These are phyloP conservation scores for Fusarium citri DNA, from an alignment of 2,329 filamentous ascomycete genomes.

Conservation along the genomic window DNA sequence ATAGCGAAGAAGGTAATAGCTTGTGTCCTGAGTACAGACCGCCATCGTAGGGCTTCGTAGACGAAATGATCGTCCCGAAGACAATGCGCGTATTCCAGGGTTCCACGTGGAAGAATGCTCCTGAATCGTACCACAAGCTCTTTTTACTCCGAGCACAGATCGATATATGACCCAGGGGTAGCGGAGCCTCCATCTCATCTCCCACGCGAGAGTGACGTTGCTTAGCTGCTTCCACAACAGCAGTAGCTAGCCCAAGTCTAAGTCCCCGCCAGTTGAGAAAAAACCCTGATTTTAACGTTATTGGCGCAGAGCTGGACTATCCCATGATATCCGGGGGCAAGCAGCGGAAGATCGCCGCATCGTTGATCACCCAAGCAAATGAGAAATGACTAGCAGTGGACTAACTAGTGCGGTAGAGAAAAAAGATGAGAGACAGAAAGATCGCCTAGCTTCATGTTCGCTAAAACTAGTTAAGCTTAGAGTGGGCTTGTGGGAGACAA, in stretches of 20 bases:
- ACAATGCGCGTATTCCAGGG: neutral
- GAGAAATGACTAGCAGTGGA: neutral
- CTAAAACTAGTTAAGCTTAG: neutral
- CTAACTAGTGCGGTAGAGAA: neutral
- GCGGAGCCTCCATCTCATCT: constrained; percentile 4
- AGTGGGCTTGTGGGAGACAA: neutral
- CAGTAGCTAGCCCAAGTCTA: neutral
- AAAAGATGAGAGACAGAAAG: neutral
- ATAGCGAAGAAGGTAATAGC: neutral
- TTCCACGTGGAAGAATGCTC: constrained; percentile 14
- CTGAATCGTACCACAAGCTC: neutral
- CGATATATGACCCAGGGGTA: neutral
- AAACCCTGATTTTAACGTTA: neutral
- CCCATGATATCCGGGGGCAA: neutral
- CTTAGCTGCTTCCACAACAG: neutral
- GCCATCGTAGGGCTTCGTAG: neutral
- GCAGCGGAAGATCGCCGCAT: constrained; percentile 2
- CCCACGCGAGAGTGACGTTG: constrained; percentile 9
- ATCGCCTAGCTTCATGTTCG: neutral
- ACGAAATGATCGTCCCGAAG: neutral
- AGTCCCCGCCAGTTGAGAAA: neutral
- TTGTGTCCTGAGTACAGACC: neutral
- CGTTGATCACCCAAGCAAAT: neutral
- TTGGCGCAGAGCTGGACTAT: neutral
- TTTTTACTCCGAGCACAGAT: constrained; percentile 5